phyloP scores from a whole-genome alignment of 2,329 filamentous ascomycete genomes.

The Penicillium corylophilum region DNA sequence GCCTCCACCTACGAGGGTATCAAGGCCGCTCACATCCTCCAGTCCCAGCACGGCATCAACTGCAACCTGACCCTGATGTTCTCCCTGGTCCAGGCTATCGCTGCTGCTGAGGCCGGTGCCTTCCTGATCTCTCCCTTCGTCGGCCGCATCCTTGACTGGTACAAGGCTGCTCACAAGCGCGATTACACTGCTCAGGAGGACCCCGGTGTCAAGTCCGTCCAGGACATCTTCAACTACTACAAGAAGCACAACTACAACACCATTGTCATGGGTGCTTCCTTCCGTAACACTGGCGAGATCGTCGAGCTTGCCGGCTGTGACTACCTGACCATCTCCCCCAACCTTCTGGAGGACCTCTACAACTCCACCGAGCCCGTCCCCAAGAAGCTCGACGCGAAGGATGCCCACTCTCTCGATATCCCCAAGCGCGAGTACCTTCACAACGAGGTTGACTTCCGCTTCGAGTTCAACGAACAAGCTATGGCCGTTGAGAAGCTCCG shows the following conservation, averaged over 20 bases:
- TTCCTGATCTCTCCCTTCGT: conserved; percentile 99
- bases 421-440: conserved; percentile 89
- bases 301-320: conserved; percentile 97
- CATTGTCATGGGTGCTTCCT: conserved; percentile 99
- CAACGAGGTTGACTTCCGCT: conserved; percentile 88
- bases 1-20: conserved; percentile 99
- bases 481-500: conserved; percentile 99
- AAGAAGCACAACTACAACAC: conserved; percentile 99
- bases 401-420: conserved; percentile 68
- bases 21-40: conserved; percentile 95
- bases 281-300: conserved; percentile 95
- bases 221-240: conserved; percentile 99
- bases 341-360: conserved; percentile 88
- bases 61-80: conserved; percentile 99
- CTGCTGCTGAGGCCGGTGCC: conserved; percentile 88
- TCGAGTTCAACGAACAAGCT: conserved; percentile 99
- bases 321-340: conserved; percentile 98
- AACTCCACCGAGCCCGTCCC: conserved; percentile 80
- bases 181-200: conserved; percentile 87
- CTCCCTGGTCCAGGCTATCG: conserved; percentile 90
- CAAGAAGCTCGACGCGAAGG: conserved; percentile 81
- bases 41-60: conserved; percentile 95
- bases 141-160: conserved; percentile 98
- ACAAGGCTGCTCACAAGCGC: conserved; percentile 94
- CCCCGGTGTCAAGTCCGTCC: conserved; percentile 92